phyloP scores from a whole-genome alignment of 208 protist species.

The Leishmania lainsoni region DNA sequence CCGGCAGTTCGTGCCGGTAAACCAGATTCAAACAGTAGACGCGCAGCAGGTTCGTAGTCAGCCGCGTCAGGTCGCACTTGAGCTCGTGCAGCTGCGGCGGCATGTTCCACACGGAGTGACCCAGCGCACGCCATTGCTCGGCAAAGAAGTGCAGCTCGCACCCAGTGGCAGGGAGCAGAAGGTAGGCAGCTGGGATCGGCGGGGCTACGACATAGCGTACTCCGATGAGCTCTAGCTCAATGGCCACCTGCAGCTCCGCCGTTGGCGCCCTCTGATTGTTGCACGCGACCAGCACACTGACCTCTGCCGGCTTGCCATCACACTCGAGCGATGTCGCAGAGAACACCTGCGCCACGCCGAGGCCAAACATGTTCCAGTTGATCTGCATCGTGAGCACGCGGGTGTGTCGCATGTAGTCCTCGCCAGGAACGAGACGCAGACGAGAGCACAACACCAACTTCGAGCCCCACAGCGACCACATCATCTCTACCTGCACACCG shows the following conservation, averaged over 20 bases:
- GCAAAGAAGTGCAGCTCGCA: constrained; percentile 32
- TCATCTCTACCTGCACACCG: constrained; percentile 63
- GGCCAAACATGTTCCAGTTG: constrained; percentile 69
- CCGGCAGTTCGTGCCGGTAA: constrained; percentile 32
- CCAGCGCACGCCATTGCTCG: constrained; percentile 29
- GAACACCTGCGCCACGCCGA: constrained; percentile 64
- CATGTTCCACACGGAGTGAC: constrained; percentile 44
- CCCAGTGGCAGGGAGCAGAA: constrained; percentile 62
- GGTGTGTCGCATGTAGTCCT: constrained; percentile 47
- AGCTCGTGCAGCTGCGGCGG: constrained; percentile 32
- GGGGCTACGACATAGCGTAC: constrained; percentile 64
- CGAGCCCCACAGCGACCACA: constrained; percentile 57
- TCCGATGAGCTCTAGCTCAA: constrained; percentile 57
- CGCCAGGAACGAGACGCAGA: constrained; percentile 46
- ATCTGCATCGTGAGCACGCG: constrained; percentile 53
- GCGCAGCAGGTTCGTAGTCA: constrained; percentile 52
- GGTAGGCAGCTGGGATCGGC: constrained; percentile 46
- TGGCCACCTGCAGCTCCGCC: constrained; percentile 47
- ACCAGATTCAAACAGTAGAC: constrained; percentile 63
- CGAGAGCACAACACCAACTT: constrained; percentile 47
- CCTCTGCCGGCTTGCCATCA: constrained; percentile 36
- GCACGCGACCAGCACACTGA: constrained; percentile 37
- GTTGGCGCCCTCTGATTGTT: constrained; percentile 52
- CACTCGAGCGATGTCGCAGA: constrained; percentile 37
- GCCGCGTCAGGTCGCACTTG: constrained; percentile 21